A percentile compares a stretch with the other conserved stretches of the same genome.
Conservation (phyloP, 2,329 filamentous ascomycete species). For the Ciborinia camelliae region DNA sequence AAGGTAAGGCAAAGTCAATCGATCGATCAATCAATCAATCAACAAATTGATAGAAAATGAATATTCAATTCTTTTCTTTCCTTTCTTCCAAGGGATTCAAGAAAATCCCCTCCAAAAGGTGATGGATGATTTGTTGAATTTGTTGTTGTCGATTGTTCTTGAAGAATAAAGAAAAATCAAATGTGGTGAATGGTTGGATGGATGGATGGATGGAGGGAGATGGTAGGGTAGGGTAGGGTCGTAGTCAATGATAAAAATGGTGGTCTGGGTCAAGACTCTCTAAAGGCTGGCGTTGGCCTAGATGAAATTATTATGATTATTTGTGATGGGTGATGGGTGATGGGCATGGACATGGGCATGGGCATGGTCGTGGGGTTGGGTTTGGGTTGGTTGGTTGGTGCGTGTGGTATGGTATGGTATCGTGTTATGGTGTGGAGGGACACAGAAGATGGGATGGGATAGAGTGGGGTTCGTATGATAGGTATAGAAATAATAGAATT, state of each 20-base stretch:
- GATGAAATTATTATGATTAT: neutral
- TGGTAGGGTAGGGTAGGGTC: neutral
- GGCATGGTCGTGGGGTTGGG: neutral
- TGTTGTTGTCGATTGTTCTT: neutral
- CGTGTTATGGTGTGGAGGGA: no score
- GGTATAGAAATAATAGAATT: no score
- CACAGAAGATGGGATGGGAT: no score
- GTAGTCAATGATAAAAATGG: no score
- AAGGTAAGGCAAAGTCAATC: conserved; percentile 8
- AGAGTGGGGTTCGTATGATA: no score
- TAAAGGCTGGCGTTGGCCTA: neutral
- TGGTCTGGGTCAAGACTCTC: neutral
- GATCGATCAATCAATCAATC: conserved; percentile 7
- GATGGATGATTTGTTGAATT: no score
- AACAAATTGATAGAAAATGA: no score
- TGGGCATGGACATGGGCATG: neutral
- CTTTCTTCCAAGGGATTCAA: no score
- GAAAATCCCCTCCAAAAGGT: no score
- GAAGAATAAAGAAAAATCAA: neutral
- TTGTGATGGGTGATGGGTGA: no score
- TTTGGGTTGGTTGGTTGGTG: neutral
- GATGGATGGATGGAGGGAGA: neutral
- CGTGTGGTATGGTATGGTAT: no score
- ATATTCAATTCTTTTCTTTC: neutral
- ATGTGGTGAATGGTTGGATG: neutral